Percentiles rank a stretch among this genome's conserved stretches.
These are phyloP conservation scores for Penicillium psychrofluorescens DNA, from an alignment of 495 filamentous ascomycete species.

Conservation along the genomic window DNA sequence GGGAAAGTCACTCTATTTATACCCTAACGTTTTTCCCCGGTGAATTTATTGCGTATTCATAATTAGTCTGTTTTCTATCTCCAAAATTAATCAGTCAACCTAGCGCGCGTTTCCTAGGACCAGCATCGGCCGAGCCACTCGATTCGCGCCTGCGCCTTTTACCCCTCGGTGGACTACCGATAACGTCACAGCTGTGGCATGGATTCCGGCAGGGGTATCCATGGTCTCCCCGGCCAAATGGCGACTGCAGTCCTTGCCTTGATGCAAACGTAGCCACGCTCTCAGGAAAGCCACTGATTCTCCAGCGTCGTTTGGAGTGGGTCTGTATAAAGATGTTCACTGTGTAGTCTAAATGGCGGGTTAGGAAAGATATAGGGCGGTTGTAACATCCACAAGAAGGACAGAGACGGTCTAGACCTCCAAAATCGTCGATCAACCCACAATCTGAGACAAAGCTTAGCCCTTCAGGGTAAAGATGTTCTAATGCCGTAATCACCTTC, in stretches of 20 bases:
- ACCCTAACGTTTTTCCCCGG: too few relatives aligned
- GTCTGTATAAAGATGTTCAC: constrained; percentile 12
- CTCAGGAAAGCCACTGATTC: constrained; percentile 12
- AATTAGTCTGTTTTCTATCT: too few relatives aligned
- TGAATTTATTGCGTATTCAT: too few relatives aligned
- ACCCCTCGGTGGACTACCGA: neutral
- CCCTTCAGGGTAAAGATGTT: constrained; percentile 6
- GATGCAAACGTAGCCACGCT: constrained; percentile 5
- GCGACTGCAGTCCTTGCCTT: constrained; percentile 2
- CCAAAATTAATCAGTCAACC: too few relatives aligned
- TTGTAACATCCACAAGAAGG: constrained; percentile 9
- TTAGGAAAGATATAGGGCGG: constrained; percentile 6
- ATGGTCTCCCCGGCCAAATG: constrained; percentile 11
- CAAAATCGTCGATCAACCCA: constrained; percentile 5
- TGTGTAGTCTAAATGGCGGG: constrained; percentile 3
- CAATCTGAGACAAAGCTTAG: constrained; percentile 9
- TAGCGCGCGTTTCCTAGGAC: neutral
- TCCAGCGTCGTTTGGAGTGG: constrained; percentile 6
- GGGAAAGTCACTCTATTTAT: too few relatives aligned
- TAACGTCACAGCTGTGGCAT: constrained; percentile 7
- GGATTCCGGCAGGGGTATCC: neutral
- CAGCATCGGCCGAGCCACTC: neutral
- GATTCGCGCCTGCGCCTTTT: constrained; percentile 3
- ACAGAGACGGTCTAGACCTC: constrained; percentile 8
- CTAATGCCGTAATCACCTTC: constrained; percentile 7